Conservation (phyloP, 306 rosid species). For the Gynostemma pentaphyllum region DNA sequence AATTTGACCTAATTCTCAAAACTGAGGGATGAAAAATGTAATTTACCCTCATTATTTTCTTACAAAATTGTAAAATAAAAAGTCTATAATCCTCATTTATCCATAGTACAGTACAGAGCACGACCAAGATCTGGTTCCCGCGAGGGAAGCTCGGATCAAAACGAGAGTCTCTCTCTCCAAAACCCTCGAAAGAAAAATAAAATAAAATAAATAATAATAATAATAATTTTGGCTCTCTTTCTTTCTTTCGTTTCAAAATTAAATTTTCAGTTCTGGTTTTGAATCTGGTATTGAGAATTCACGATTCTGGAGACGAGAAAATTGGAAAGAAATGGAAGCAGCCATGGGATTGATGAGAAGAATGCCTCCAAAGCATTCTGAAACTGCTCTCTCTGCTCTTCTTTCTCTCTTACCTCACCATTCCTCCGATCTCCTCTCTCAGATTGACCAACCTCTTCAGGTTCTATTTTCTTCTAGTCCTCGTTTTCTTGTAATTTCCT, state of each 20-base stretch:
- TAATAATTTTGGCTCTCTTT: not conserved
- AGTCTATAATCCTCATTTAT: too few relatives aligned
- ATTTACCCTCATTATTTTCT: too few relatives aligned
- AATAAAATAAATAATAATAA: too few relatives aligned
- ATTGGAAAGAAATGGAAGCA: slow-evolving; percentile 50
- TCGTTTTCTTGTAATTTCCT: not conserved
- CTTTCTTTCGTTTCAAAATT: not conserved
- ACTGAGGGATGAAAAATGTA: too few relatives aligned
- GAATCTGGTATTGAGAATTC: not conserved
- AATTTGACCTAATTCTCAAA: too few relatives aligned
- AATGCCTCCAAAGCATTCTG: slow-evolving; percentile 84
- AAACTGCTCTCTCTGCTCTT: slow-evolving; percentile 86
- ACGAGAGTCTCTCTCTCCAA: not conserved
- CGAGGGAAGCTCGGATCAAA: slow-evolving; percentile 59
- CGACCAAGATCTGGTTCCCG: slow-evolving; percentile 20
- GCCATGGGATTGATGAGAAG: slow-evolving; percentile 95
- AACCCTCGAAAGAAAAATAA: not conserved
- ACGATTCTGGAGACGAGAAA: not conserved
- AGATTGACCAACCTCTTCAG: slow-evolving; percentile 99
- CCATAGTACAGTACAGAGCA: not conserved
- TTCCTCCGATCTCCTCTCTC: slow-evolving; percentile 94
- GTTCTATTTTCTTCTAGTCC: slow-evolving; percentile 13
- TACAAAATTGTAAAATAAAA: too few relatives aligned
- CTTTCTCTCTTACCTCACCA: slow-evolving; percentile 78
- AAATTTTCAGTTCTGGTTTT: not conserved